Evolutionary conservation across 768 basidiomycete genomes (phyloP).

Genomic region (Lactarius psammicola): DNA sequence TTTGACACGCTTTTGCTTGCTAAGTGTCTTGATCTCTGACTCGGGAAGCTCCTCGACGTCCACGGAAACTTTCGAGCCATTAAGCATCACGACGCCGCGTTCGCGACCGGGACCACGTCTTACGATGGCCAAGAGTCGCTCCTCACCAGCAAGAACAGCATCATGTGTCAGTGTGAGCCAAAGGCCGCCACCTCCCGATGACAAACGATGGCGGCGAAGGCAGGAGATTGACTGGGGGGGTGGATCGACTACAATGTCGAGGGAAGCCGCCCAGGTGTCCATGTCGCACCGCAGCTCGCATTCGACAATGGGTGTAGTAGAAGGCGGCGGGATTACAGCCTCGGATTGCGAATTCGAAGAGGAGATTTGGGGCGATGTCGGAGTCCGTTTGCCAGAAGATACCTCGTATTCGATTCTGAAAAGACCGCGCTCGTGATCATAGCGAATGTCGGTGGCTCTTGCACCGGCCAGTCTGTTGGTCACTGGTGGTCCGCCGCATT

Average conservation of each 20-base stretch:
- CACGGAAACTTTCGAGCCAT: slow-evolving; percentile 79
- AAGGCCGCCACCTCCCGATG: slow-evolving; percentile 83
- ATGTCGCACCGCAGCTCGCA: slow-evolving; percentile 91
- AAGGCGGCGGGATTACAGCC: slow-evolving; percentile 30
- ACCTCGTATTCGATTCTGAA: slow-evolving; percentile 86
- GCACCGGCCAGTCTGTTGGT: slow-evolving; percentile 81
- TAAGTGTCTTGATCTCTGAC: slow-evolving; percentile 76
- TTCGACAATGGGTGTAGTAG: slow-evolving; percentile 58
- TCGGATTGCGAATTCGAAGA: slow-evolving; percentile 21
- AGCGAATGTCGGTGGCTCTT: slow-evolving; percentile 67
- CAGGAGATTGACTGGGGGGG: slow-evolving; percentile 82
- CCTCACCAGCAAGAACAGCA: slow-evolving; percentile 70
- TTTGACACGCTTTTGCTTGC: slow-evolving; percentile 83
- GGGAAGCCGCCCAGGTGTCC: slow-evolving; percentile 79
- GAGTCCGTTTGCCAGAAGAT: slow-evolving; percentile 48
- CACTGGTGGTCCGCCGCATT: slow-evolving; percentile 92
- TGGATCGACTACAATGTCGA: slow-evolving; percentile 92
- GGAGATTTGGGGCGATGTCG: slow-evolving; percentile 21
- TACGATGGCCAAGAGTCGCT: slow-evolving; percentile 71
- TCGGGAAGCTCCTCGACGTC: slow-evolving; percentile 90
- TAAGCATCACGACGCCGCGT: slow-evolving; percentile 82
- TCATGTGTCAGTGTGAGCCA: slow-evolving; percentile 95
- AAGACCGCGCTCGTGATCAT: slow-evolving; percentile 81
- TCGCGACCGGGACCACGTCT: slow-evolving; percentile 67
- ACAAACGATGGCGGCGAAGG: slow-evolving; percentile 83